These are phyloP conservation scores for Trypanosoma cruzi DNA, from an alignment of 208 protist genomes.

Conservation along the genomic window DNA sequence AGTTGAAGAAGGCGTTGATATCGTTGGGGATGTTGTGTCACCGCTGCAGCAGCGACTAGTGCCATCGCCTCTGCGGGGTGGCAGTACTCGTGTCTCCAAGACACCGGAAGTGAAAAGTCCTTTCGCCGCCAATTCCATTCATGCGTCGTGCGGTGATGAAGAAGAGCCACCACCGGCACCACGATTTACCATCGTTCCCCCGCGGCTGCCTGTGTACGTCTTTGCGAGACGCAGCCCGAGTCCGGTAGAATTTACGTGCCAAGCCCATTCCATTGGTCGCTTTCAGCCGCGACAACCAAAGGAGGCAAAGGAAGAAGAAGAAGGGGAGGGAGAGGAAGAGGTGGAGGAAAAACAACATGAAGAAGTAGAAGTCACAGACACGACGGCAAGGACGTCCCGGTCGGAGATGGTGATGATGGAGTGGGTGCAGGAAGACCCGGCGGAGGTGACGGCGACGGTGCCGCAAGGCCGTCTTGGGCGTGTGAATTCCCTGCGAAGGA, in stretches of 20 bases:
- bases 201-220: slow-evolving; percentile 66
- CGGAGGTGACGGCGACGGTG: not conserved
- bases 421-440: slow-evolving; percentile 6
- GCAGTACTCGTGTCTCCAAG: not conserved
- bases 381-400: not conserved
- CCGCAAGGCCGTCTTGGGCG: not conserved
- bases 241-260: slow-evolving; percentile 46
- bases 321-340: not conserved
- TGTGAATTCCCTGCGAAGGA: not conserved
- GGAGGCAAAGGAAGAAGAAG: slow-evolving; percentile 5
- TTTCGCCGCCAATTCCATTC: not conserved
- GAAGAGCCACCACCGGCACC: slow-evolving; percentile 2
- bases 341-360: not conserved
- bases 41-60: slow-evolving; percentile 25
- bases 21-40: slow-evolving; percentile 25
- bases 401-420: not conserved
- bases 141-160: not conserved
- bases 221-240: slow-evolving; percentile 66
- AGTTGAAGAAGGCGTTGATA: slow-evolving; percentile 5
- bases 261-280: slow-evolving; percentile 28
- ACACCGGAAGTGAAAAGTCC: not conserved
- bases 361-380: not conserved
- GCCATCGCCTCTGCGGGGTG: not conserved
- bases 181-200: slow-evolving; percentile 20
- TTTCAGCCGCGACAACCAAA: not conserved